These are phyloP conservation scores for Neurospora sp. DNA, from an alignment of 495 filamentous ascomycete species.

Conservation along the genomic window DNA sequence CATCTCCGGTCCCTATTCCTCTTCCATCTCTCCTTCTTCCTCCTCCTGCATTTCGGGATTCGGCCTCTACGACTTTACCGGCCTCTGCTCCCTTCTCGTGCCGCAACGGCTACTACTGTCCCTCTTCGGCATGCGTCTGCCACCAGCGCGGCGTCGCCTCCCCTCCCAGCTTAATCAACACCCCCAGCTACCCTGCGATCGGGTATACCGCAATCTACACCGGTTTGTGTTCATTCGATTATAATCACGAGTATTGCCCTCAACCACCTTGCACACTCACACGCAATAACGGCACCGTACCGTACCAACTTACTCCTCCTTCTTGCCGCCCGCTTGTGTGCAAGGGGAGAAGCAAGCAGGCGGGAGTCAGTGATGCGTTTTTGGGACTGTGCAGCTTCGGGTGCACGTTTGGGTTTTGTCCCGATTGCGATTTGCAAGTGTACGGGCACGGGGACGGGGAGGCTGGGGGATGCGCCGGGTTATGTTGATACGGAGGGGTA, in stretches of 20 bases:
- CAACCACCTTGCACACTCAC: neutral
- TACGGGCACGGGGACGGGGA: neutral
- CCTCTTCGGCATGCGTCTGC: neutral
- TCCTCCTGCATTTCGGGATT: neutral
- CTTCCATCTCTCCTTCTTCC: neutral
- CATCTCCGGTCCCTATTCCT: neutral
- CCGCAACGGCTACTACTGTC: constrained; percentile 2
- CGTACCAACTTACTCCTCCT: neutral
- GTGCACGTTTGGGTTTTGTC: too few species aligned
- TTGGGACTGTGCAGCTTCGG: too few species aligned
- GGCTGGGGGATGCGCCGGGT: neutral
- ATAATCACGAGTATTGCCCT: too few species aligned
- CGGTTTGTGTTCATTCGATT: too few species aligned
- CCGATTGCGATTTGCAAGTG: too few species aligned
- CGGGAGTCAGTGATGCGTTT: neutral
- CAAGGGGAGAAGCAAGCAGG: neutral
- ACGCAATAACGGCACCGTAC: neutral
- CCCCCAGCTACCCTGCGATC: neutral
- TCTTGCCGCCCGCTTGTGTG: neutral
- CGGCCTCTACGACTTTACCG: neutral
- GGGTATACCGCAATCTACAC: too few species aligned
- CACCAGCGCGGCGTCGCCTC: neutral
- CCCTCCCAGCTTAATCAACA: neutral
- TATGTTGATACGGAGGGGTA: neutral
- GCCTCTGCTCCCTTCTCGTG: constrained; percentile 1